Evolutionary conservation across 1,284 basidiomycete genomes (phyloP), one percentile per base, ranked within the genome.

Genomic region (Ganoderma multipileum): DNA sequence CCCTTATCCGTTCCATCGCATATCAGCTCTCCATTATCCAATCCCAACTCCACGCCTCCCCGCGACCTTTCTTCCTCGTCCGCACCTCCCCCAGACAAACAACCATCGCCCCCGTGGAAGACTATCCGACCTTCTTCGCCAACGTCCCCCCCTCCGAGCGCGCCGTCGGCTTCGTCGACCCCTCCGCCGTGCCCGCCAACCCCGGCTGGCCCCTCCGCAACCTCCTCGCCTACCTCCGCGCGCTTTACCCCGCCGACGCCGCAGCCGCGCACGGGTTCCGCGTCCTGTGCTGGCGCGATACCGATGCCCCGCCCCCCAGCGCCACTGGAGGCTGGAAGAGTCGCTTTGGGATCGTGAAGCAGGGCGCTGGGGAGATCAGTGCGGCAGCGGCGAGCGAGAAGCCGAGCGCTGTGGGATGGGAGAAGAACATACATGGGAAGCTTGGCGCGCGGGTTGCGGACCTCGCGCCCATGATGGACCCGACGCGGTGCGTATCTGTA

Each of bases 181-280:
- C 97, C 0, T 98, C 96, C 0, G 89, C 95, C 0, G 84, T 89
- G 44, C 83, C 89, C 0, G 79, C 87, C 0, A 92, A 93, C 70
- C 95, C 96, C 0, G 97, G 97, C 23, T 99, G 98, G 97, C 95
- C 95, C 0, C 84, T 99, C 7, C 92, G 97, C 52, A 99, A 99
- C 76, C 85, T 97, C 52, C 90, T 99, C 16, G 89, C 93, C 36
- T 96, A 92, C 80, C 88, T 98, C 20, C 84, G 86, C 30, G 82
- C 84, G 8, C 80, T 86, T 14, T 85, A 92, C 73, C 78, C 87
- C 20, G 79, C 80, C 4, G 82, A 69, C 36, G 61, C 58, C 2
- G 67, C 86, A 0, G 61, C 58, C 2, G 67, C 86, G 0, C 76
- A 84, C 0, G 81, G 81, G 0, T 68, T 97, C n/a, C 86, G 86